These are phyloP conservation scores for Nemania serpens DNA, from an alignment of 2,329 filamentous ascomycete species.

Conservation along the genomic window DNA sequence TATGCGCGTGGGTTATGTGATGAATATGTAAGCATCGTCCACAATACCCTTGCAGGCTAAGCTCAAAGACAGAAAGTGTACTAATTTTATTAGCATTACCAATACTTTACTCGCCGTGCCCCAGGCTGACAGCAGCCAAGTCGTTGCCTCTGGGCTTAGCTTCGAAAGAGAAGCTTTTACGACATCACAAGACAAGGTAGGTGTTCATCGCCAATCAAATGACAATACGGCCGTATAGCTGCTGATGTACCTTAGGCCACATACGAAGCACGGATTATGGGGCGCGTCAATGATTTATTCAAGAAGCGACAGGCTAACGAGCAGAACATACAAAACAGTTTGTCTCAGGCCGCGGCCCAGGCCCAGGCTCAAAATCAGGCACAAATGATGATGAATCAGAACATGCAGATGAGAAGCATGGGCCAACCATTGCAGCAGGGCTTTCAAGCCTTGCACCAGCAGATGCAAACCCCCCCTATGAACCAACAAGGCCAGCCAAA, in stretches of 20 bases:
- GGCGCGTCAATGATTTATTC: constrained; percentile 54
- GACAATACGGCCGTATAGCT: background rate
- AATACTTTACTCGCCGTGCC: constrained; percentile 55
- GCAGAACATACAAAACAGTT: constrained; percentile 53
- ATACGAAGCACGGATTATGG: constrained; percentile 55
- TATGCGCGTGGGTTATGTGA: constrained; percentile 42
- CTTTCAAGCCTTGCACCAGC: constrained; percentile 63
- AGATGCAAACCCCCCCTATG: constrained; percentile 60
- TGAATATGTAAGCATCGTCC: constrained; percentile 43
- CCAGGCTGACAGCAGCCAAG: constrained; percentile 47
- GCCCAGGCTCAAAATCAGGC: constrained; percentile 44
- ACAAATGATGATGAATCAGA: constrained; percentile 58
- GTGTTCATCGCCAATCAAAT: constrained; percentile 16
- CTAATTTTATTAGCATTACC: constrained; percentile 49
- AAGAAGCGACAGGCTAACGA: constrained; percentile 57
- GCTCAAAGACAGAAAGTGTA: background rate
- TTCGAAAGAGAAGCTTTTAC: constrained; percentile 56
- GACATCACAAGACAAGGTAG: constrained; percentile 55
- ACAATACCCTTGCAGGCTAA: background rate
- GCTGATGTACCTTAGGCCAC: constrained; percentile 44
- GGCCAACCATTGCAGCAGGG: constrained; percentile 56
- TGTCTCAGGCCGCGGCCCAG: constrained; percentile 45
- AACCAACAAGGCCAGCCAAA: constrained; percentile 51
- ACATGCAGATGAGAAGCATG: constrained; percentile 58
- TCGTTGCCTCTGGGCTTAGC: constrained; percentile 48